A percentile compares a stretch with the other conserved stretches of the same genome.
Evolutionary conservation across 2,329 filamentous ascomycete genomes (phyloP).

Genomic region (Ceratocystis harringtonii): DNA sequence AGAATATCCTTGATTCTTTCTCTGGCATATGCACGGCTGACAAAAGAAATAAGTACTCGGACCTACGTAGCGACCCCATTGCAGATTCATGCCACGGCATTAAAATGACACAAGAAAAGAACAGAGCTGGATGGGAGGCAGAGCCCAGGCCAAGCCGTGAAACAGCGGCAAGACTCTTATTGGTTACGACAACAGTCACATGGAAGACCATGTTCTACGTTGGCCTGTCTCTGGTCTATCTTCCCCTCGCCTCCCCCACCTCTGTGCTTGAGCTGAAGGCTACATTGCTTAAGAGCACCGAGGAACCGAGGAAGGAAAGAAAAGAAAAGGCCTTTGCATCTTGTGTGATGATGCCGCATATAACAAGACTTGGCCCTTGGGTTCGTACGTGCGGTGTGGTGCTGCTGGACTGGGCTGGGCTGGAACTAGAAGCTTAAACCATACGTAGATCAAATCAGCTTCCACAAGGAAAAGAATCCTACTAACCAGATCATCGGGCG

Average conservation of each 20-base stretch:
- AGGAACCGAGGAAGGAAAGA: too few relatives aligned
- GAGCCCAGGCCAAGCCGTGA: neutral
- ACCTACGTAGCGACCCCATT: neutral
- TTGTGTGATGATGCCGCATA: neutral
- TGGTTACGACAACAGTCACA: neutral
- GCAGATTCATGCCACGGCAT: neutral
- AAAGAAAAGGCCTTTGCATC: neutral
- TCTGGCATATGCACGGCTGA: neutral
- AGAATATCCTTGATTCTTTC: neutral
- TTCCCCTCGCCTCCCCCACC: neutral
- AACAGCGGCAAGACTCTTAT: neutral
- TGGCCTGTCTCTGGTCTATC: neutral
- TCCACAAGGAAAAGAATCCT: slow-evolving; percentile 3
- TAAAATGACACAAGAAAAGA: neutral
- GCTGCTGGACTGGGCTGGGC: neutral
- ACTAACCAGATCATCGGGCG: neutral
- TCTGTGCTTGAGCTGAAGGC: neutral
- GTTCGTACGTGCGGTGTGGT: neutral
- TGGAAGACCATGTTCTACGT: neutral
- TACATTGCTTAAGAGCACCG: neutral
- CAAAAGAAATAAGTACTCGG: neutral
- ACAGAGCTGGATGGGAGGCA: neutral
- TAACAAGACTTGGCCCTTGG: neutral
- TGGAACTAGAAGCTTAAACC: slow-evolving; percentile 1
- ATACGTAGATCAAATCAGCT: neutral